Percentiles rank a stretch among this genome's conserved stretches.
Conservation (phyloP, 2,329 filamentous ascomycete genomes). For the Tolypocladium pustulatum region DNA sequence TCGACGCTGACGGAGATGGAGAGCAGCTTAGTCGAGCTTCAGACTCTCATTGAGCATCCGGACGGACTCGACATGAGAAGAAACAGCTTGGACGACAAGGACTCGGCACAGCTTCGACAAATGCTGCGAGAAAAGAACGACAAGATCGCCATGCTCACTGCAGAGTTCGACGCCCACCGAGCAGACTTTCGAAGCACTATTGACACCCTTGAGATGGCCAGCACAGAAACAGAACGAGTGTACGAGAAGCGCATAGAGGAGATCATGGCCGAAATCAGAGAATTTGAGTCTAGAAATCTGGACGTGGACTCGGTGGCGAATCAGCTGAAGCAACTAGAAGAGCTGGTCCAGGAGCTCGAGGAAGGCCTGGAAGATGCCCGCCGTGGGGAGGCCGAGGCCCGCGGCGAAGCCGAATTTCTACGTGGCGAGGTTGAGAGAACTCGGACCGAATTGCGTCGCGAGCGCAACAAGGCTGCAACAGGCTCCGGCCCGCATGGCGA, state of each 20-base stretch:
- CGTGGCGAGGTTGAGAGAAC: constrained; percentile 90
- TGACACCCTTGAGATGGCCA: constrained; percentile 90
- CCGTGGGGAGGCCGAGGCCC: constrained; percentile 86
- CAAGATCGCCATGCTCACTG: constrained; percentile 83
- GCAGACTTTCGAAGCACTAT: constrained; percentile 96
- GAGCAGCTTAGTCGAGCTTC: constrained; percentile 68
- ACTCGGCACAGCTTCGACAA: constrained; percentile 66
- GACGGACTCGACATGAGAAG: constrained; percentile 30
- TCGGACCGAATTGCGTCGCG: constrained; percentile 74
- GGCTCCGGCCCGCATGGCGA: constrained; percentile 28
- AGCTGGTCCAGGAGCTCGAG: constrained; percentile 91
- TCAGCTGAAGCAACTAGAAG: constrained; percentile 90
- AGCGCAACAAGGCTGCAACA: constrained; percentile 62
- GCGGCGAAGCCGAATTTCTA: constrained; percentile 91
- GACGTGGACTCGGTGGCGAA: constrained; percentile 86
- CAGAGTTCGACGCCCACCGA: constrained; percentile 88
- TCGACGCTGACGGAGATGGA: constrained; percentile 83
- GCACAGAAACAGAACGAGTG: constrained; percentile 87
- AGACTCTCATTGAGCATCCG: constrained; percentile 53
- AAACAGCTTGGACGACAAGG: constrained; percentile 53
- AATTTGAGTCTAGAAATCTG: constrained; percentile 70
- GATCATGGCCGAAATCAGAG: constrained; percentile 70
- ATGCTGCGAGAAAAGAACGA: constrained; percentile 91
- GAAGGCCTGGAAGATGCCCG: constrained; percentile 93
- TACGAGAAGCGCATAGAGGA: constrained; percentile 91